A percentile compares a stretch with the other conserved stretches of the same genome.
Conservation (phyloP, 2,329 filamentous ascomycete species). For the Talaromyces sp. region DNA sequence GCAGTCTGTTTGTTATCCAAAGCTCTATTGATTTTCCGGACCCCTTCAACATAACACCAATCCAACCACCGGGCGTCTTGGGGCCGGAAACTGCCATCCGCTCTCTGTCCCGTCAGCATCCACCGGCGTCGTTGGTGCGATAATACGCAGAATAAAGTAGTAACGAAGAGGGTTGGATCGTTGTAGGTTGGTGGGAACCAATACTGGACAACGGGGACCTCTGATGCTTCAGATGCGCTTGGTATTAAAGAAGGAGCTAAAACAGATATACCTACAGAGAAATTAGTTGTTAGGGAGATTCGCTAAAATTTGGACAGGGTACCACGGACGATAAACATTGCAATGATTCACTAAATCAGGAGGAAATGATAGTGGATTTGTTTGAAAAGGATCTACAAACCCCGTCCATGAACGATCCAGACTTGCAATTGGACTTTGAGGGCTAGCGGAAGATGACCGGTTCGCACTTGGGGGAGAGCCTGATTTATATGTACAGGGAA, state of each 20-base stretch:
- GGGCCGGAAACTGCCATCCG: background rate
- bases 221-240: background rate
- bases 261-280: background rate
- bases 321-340: conserved; percentile 5
- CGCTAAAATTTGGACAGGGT: background rate
- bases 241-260: conserved; percentile 4
- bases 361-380: conserved; percentile 3
- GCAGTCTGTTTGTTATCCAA: conserved; percentile 4
- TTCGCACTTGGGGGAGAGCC: background rate
- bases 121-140: conserved; percentile 4
- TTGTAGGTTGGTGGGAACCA: conserved; percentile 8
- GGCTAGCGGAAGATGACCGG: background rate
- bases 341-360: conserved; percentile 8
- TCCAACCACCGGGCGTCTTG: conserved; percentile 3
- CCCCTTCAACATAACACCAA: conserved; percentile 9
- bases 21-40: conserved; percentile 15
- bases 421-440: background rate
- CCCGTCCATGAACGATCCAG: background rate
- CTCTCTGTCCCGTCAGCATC: background rate
- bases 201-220: conserved; percentile 4
- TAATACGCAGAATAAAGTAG: conserved; percentile 2
- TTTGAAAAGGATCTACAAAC: conserved; percentile 2
- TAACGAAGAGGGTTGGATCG: conserved; percentile 3
- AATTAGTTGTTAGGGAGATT: background rate
- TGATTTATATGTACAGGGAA: background rate